A percentile compares a stretch with the other conserved stretches of the same genome.
Conservation (phyloP, 1,139 yeast genomes). For the Wickerhamomyces sp. region DNA sequence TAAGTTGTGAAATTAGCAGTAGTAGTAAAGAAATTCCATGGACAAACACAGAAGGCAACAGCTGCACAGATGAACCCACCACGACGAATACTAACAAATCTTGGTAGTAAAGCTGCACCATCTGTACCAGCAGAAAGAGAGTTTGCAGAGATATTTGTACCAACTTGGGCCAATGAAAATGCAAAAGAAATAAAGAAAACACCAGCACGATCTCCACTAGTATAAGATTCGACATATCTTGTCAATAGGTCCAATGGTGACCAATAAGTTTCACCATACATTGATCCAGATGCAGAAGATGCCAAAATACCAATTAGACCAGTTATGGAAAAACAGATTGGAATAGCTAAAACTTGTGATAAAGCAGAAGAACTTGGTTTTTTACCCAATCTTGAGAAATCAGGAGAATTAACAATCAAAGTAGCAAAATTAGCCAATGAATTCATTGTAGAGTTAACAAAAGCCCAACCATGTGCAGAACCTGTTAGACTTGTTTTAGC, state of each 20-base stretch:
- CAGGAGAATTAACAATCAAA: slow-evolving; percentile 82
- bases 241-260: slow-evolving; percentile 76
- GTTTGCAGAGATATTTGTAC: slow-evolving; percentile 90
- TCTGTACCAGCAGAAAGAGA: slow-evolving; percentile 90
- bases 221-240: slow-evolving; percentile 54
- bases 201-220: slow-evolving; percentile 79
- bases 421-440: slow-evolving; percentile 85
- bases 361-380: slow-evolving; percentile 42
- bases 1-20: slow-evolving; percentile 80
- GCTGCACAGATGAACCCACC: slow-evolving; percentile 78
- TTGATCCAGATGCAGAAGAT: slow-evolving; percentile 68
- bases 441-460: slow-evolving; percentile 73
- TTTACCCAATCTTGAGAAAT: slow-evolving; percentile 78
- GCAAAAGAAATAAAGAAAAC: slow-evolving; percentile 75
- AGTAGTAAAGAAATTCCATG: slow-evolving; percentile 79
- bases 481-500: slow-evolving; percentile 48
- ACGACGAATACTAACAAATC: slow-evolving; percentile 74
- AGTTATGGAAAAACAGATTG: slow-evolving; percentile 73
- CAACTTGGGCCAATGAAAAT: slow-evolving; percentile 80
- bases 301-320: slow-evolving; percentile 84
- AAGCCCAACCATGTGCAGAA: slow-evolving; percentile 73
- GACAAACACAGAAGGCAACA: slow-evolving; percentile 74
- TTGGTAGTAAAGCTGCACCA: slow-evolving; percentile 77
- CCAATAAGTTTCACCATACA: slow-evolving; percentile 77
- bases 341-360: slow-evolving; percentile 62